Evolutionary conservation across 1,284 basidiomycete genomes (phyloP).

Genomic region (Boletus smithii): DNA sequence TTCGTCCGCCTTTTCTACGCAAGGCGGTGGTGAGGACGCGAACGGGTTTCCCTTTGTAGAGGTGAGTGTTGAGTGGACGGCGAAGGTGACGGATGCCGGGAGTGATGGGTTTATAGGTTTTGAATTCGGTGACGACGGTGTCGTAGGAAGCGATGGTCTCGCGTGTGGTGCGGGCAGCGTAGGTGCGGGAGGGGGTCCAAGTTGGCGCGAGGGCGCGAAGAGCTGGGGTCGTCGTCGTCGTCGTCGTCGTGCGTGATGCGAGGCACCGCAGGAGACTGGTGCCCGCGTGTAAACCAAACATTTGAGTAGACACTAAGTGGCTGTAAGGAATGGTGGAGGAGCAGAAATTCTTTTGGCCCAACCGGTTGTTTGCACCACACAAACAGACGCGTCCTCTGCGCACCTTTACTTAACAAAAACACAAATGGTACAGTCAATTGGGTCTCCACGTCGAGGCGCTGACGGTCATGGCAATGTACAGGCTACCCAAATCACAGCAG

Average conservation of each 20-base stretch:
- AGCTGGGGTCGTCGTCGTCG: not conserved
- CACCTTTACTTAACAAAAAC: not conserved
- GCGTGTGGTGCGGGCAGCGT: slow-evolving; percentile 31
- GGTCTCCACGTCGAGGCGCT: slow-evolving; percentile 7
- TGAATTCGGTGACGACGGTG: slow-evolving; percentile 59
- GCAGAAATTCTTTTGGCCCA: not conserved
- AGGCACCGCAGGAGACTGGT: slow-evolving; percentile 16
- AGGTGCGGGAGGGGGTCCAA: slow-evolving; percentile 28
- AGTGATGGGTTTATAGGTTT: slow-evolving; percentile 87
- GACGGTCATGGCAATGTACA: slow-evolving; percentile 30
- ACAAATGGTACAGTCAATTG: slow-evolving; percentile 20
- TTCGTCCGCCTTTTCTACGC: slow-evolving; percentile 85
- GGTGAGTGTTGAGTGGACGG: slow-evolving; percentile 75
- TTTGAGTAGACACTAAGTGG: no score
- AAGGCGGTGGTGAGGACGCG: slow-evolving; percentile 82
- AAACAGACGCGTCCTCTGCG: slow-evolving; percentile 36
- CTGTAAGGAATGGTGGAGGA: slow-evolving; percentile 1
- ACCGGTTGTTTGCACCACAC: slow-evolving; percentile 31
- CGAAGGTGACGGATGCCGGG: slow-evolving; percentile 87
- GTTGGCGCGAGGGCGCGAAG: slow-evolving; percentile 1
- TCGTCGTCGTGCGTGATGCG: slow-evolving; percentile 3
- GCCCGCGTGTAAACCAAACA: slow-evolving; percentile 20
- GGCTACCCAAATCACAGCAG: slow-evolving; percentile 70
- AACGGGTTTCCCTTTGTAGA: slow-evolving; percentile 82
- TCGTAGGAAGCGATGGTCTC: slow-evolving; percentile 31